Percentiles rank a stretch among this genome's conserved stretches.
Conservation (phyloP, 805 yeast species). For the Sugiyamaella lignohabitans region DNA sequence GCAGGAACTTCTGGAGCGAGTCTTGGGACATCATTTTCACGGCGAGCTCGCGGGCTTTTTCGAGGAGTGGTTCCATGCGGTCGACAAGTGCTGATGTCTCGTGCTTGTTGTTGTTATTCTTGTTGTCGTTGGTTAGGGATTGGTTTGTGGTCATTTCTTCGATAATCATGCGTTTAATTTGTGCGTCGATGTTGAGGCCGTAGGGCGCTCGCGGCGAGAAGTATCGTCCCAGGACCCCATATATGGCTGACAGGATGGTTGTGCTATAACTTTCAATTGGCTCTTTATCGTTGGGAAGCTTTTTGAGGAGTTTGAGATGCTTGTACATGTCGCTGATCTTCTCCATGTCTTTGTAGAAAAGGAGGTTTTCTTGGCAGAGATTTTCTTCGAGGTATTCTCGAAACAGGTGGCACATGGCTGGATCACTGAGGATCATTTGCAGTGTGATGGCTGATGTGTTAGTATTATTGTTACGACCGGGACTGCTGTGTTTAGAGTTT, state of each 20-base stretch:
- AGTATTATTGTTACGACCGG: too few species aligned
- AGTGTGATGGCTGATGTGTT: neutral
- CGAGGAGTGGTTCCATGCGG: constrained; percentile 24
- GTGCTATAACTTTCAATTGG: constrained; percentile 34
- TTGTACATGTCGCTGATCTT: constrained; percentile 32
- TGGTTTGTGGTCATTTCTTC: constrained; percentile 1
- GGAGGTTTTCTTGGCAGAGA: constrained; percentile 69
- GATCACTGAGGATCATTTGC: constrained; percentile 53
- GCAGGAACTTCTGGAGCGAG: constrained; percentile 63
- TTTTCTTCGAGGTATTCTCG: constrained; percentile 57
- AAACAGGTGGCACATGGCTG: constrained; percentile 67
- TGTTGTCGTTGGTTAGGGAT: neutral
- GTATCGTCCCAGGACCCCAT: constrained; percentile 58
- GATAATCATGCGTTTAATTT: constrained; percentile 20
- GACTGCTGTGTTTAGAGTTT: too few species aligned
- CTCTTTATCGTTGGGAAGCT: neutral
- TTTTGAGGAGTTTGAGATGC: neutral
- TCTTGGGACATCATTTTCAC: constrained; percentile 62
- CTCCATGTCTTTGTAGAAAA: constrained; percentile 56
- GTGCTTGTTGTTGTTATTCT: neutral
- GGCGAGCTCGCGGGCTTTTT: constrained; percentile 44
- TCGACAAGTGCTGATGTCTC: neutral
- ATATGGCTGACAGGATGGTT: constrained; percentile 55
- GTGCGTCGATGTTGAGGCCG: constrained; percentile 59
- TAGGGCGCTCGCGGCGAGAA: constrained; percentile 61